Evolutionary conservation across 768 basidiomycete genomes (phyloP).

Genomic region (Psilocybe cyanescens): DNA sequence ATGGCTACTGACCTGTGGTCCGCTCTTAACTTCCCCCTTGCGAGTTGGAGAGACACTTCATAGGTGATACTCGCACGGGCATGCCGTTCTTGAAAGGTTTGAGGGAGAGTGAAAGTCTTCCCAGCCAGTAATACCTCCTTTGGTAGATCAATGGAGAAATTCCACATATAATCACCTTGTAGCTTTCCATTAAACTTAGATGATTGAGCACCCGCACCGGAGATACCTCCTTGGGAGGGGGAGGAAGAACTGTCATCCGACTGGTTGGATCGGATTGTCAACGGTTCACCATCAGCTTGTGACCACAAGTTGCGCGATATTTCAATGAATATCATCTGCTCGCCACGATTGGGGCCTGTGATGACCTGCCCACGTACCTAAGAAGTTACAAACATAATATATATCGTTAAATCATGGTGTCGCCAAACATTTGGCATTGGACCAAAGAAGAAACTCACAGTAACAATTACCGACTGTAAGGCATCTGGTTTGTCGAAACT

Average conservation of each 20-base stretch:
- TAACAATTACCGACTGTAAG: slow-evolving; percentile 50
- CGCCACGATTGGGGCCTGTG: slow-evolving; percentile 36
- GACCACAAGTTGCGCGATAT: slow-evolving; percentile 39
- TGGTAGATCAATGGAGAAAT: slow-evolving; percentile 44
- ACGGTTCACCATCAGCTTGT: slow-evolving; percentile 33
- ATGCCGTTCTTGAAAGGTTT: slow-evolving; percentile 42
- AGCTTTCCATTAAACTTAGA: slow-evolving; percentile 32
- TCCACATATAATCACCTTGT: slow-evolving; percentile 38
- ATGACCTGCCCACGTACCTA: slow-evolving; percentile 44
- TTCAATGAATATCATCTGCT: slow-evolving; percentile 39
- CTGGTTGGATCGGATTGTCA: slow-evolving; percentile 12
- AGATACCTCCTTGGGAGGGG: not conserved
- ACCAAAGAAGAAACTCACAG: slow-evolving; percentile 36
- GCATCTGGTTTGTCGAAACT: slow-evolving; percentile 40
- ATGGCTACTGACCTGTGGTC: slow-evolving; percentile 35
- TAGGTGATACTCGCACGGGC: slow-evolving; percentile 40
- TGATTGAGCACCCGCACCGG: slow-evolving; percentile 1
- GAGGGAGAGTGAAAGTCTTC: slow-evolving; percentile 35
- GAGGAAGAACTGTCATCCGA: not conserved
- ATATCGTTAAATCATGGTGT: too few relatives aligned
- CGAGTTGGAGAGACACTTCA: slow-evolving; percentile 34
- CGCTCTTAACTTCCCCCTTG: slow-evolving; percentile 29
- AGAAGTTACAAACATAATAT: not conserved
- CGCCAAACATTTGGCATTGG: not conserved
- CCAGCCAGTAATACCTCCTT: slow-evolving; percentile 32